Base-by-base conservation (phyloP, 2,329 filamentous ascomycete species). In the Colletotrichum siamense region DNA sequence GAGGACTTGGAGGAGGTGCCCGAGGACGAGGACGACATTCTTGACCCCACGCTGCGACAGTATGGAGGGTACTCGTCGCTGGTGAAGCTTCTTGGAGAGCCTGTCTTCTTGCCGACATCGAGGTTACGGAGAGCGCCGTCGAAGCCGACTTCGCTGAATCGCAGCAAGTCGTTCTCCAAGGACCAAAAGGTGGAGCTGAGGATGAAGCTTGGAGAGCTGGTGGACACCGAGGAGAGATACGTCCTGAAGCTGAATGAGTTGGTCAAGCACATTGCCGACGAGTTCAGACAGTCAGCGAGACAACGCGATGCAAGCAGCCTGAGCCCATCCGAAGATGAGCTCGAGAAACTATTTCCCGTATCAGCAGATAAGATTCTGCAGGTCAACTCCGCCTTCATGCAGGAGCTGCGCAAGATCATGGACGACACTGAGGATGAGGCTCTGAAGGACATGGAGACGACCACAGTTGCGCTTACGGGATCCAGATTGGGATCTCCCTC, bases 151-250 rank as follows among this genome's bases (percentile, higher is more conserved):
- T 93, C 95, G 49, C 87, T 97, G 64, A 97, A 95, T 83, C 91
- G 94, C 79, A 95, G 92, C 80, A 94, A 93, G 80, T 91, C 93
- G 0, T 98, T 98, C 81, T 90, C 93, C 44, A 93, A 92, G 79
- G 92, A 94, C 73, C 95, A 98, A 82, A 98, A 98, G 82, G 91
- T 96, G 79, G 94, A 94, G 69, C 87, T 98, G 79, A 92, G 96
- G 55, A 94, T 96, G 84, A 96, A 98, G 84, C 93, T 99, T 89
- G 93, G 92, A 75, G 97, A 99, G 84, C 87, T 99, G 76, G 92
- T 98, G 39, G 95, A 98, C 81, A 99, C 97, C 0, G 97, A 99
- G 84, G 95, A 97, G 82, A 94, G 95, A 83, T 99, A 99, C 84
- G 95, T 99, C 57, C 90, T 91, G 80, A 98, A 99, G 84, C 86